Percentiles rank a stretch among this genome's conserved stretches.
Evolutionary conservation across 768 basidiomycete genomes (phyloP).

Genomic region (Lentinus tigrinus): DNA sequence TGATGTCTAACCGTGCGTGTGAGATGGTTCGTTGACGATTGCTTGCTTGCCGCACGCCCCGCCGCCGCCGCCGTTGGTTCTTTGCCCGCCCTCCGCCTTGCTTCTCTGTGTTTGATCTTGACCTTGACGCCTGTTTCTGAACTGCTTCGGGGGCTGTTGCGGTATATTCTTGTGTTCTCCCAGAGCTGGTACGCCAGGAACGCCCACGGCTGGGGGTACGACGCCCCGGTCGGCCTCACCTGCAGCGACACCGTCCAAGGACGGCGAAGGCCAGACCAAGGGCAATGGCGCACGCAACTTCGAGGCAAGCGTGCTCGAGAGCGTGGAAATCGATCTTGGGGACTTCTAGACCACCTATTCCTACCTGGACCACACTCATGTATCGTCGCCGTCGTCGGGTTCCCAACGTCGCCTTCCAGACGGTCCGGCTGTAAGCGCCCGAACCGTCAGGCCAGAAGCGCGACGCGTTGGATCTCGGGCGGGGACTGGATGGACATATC

Average conservation of each 20-base stretch:
- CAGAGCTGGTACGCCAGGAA: slow-evolving; percentile 39
- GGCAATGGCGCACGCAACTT: slow-evolving; percentile 42
- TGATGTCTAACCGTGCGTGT: slow-evolving; percentile 4
- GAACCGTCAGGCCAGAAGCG: neutral
- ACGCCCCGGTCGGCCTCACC: slow-evolving; percentile 36
- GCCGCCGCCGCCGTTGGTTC: too few relatives aligned
- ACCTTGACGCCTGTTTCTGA: neutral
- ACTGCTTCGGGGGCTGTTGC: neutral
- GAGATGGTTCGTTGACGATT: slow-evolving; percentile 14
- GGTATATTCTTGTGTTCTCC: neutral
- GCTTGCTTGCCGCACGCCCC: neutral
- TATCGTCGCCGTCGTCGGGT: too few relatives aligned
- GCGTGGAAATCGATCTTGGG: slow-evolving; percentile 74
- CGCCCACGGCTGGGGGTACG: slow-evolving; percentile 31
- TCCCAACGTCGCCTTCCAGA: too few relatives aligned
- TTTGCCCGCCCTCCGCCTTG: slow-evolving; percentile 1
- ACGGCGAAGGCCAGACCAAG: slow-evolving; percentile 12
- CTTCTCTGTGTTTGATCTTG: neutral
- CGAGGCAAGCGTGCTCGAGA: slow-evolving; percentile 59
- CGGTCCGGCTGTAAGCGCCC: too few relatives aligned
- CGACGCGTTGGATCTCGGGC: neutral
- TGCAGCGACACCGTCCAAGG: slow-evolving; percentile 6
- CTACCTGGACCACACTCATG: too few relatives aligned
- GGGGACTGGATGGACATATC: neutral
- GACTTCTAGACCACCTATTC: slow-evolving; percentile 57